Base-by-base conservation (phyloP, 1,284 basidiomycete genomes). In the Marasmius fiardii region DNA sequence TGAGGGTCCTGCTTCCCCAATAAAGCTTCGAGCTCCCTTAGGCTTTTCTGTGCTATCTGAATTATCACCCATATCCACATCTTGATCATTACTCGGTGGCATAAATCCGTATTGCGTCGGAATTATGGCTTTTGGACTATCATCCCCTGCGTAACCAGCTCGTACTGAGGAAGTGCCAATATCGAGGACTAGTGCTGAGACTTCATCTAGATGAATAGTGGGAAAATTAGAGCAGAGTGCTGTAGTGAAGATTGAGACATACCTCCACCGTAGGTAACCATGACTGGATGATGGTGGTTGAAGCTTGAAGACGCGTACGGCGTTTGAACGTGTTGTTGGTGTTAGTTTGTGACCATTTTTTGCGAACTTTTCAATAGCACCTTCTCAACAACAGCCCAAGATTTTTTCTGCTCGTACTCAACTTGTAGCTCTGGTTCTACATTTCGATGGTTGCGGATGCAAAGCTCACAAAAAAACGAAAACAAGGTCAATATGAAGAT, bases 71-170 rank as follows among this genome's bases (percentile, higher is more conserved):
- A 87, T 88, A 34, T 74, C 58, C 8, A 86, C 74, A 64, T 91
- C 84, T 43, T 66, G 67, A 53, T 81, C 78, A 2, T 67, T 61
- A 10, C 71, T 54, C 64, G 65, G 71, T 60, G 68, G 81, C 64
- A 65, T 81, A 71, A 88, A 95, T 23, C 94, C 95, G 72, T 94
- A 98, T 54, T 86, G 82, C 1, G 95, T 92, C 1, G 97, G 92
- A 58, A 97, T 84, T 59, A 98, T 86, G 24, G 91, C 88, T 71
- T 95, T 94, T 28, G 97, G 97, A 14, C 92, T 86, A 68, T 99
- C 97, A 72, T 99, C 96, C 51, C 97, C 97, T 16, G 97, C 96
- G 71, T 96, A 97, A 48, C 97, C 97, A 21, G 93, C 94, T 66
- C 96, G 88, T 57, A 95, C 78, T 18, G 93, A 90, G 48, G 92